Evolutionary conservation across 139 green algal species (phyloP), one percentile per base, ranked within the genome.

Genomic region (Limnomonas spitsbergensis): DNA sequence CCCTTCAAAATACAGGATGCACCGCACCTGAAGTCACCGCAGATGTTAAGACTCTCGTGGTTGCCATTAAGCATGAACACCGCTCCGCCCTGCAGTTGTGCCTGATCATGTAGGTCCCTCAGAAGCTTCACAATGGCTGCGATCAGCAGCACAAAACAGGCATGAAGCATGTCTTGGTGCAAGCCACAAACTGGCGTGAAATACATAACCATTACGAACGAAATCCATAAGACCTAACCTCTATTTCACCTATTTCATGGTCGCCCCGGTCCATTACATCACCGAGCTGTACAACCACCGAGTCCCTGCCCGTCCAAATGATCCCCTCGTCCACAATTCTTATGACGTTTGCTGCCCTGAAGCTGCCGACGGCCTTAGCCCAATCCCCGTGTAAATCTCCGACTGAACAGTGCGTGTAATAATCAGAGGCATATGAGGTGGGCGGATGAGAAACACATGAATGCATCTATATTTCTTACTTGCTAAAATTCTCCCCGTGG

Each of bases 351-450:
- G 91, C 91, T 39, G 94, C 52, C 75, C 90, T 83, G 31, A 98
- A 83, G n/a, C 82, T 82, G 9, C 83, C 75, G 31, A 96, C 83
- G 4, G 92, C 87, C 83, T 98, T 97, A 7, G 85, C 67, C 66
- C 96, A 72, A 83, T 98, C 94, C 2, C 94, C 94, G 78, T 98
- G 94, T 26, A 98, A 86, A 80, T 98, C 94, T 2, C 93, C 93
- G 75, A 98, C 92, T 94, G 88, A 79, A 79, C 29, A 1, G 40
- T 71, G n/a, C 61, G 3, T 26, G 38, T 6, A 24, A 53, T 26
- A 42, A 54, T 37, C 37, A 56, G n/a, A 56, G n/a, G 39, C 2
- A 38, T 31, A n/a, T 9, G n/a, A 82, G 24, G 4, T 24, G 72
- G 3, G 26, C 36, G 29, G 0, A 61, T 38, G 39, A 40, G 1